A percentile compares a stretch with the other conserved stretches of the same genome.
These are phyloP conservation scores for Beta lomatogona DNA, from an alignment of 179 eudicot species.

Conservation along the genomic window DNA sequence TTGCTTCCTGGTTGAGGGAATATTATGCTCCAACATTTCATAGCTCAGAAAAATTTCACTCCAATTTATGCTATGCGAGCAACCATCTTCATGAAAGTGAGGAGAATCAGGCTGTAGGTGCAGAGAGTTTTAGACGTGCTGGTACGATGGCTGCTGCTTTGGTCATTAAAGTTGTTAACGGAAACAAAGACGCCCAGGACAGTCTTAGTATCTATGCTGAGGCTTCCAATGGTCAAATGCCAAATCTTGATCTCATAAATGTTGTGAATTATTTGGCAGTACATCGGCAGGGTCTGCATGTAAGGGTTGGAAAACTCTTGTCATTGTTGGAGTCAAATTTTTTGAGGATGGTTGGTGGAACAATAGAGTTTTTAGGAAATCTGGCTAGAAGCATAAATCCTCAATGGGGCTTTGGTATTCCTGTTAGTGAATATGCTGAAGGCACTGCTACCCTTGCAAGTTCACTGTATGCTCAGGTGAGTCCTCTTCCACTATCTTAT, in stretches of 20 bases:
- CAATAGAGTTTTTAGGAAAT: slow-evolving; percentile 60
- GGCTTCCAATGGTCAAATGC: slow-evolving; percentile 99
- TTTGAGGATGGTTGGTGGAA: slow-evolving; percentile 56
- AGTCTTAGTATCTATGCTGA: slow-evolving; percentile 79
- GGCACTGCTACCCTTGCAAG: slow-evolving; percentile 94
- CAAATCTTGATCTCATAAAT: slow-evolving; percentile 94
- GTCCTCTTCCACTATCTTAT: background rate
- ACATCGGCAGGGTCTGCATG: slow-evolving; percentile 77
- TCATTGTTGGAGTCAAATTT: slow-evolving; percentile 65
- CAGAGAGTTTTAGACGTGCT: slow-evolving; percentile 69
- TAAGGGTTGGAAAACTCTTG: slow-evolving; percentile 66
- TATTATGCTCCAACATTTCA: slow-evolving; percentile 68
- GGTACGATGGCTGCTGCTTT: slow-evolving; percentile 99
- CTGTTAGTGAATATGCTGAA: slow-evolving; percentile 77
- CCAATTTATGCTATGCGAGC: slow-evolving; percentile 42
- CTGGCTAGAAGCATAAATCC: slow-evolving; percentile 71
- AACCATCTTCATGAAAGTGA: slow-evolving; percentile 23
- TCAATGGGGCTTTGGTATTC: slow-evolving; percentile 78
- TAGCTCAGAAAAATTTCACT: slow-evolving; percentile 30
- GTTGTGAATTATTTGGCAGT: slow-evolving; percentile 89
- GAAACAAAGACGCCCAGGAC: slow-evolving; percentile 45
- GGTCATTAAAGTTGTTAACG: slow-evolving; percentile 74
- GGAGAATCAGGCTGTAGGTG: slow-evolving; percentile 27
- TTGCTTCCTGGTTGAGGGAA: slow-evolving; percentile 86
- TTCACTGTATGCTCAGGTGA: slow-evolving; percentile 88